Base-by-base conservation (phyloP, 306 rosid species). In the Rosa multiflora region DNA sequence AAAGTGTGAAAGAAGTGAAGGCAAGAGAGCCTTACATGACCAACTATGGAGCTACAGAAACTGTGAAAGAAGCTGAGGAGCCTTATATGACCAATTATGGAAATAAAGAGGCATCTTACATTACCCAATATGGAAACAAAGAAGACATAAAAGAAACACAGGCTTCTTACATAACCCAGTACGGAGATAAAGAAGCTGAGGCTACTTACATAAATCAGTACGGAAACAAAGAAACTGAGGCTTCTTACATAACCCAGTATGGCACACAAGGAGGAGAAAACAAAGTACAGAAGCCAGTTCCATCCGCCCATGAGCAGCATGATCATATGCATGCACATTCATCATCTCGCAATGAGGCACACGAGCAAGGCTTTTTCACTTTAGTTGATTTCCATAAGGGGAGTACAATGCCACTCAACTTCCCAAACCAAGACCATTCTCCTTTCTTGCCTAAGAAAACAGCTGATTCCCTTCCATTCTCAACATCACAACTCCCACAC, bases 401-500 rank as follows among this genome's bases (percentile, higher is more conserved):
- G 67, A 86, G 77, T 21, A 82, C 13, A 29, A 87, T 91, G 96
- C 76, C 89, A 12, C 87, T 87, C 18, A 73, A 86, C 73, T 91
- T 91, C 72, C 89, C 90, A 6, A 53, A 82, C 8, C 42, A 78
- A 75, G 81, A 83, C 43, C 75, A 80, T 10, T 52, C 88, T 11
- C 71, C 20, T n/a, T 91, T 81, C 75, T 72, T 91, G 8, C 70
- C 88, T 2, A 86, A 12, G 76, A 72, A 76, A 47, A 85, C 81
- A 67, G 88, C 87, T 0, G 89, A 91, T 2, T 75, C 90, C 9
- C 87, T 91, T 76, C 96, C 96, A 74, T 83, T 91, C 82, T 84
- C 93, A 37, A 53, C 9, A 5, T 68, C 86, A 42, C 88, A 87
- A 52, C 86, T 91, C 76, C 85, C 83, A 14, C 84, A 89, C 48